A percentile compares a stretch with the other conserved stretches of the same genome.
These are phyloP conservation scores for Exophiala spinifera DNA, from an alignment of 2,329 filamentous ascomycete species.

Conservation along the genomic window DNA sequence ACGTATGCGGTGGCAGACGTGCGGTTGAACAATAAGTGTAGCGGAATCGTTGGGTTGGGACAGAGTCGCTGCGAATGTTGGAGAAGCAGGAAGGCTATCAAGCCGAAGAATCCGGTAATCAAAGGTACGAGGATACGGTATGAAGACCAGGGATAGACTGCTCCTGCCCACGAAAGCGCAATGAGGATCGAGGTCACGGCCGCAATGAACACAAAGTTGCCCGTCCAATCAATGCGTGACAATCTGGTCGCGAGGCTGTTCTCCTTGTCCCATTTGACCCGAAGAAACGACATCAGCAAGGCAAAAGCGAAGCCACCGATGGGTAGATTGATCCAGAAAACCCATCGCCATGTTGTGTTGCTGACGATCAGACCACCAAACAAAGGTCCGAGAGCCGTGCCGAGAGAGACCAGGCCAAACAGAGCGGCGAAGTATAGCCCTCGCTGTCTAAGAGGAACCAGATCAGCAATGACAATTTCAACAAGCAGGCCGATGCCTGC, in stretches of 20 bases:
- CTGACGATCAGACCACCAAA: constrained; percentile 43
- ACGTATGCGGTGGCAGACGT: constrained; percentile 40
- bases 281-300: constrained; percentile 35
- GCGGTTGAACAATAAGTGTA: constrained; percentile 36
- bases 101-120: constrained; percentile 33
- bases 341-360: constrained; percentile 22
- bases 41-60: constrained; percentile 37
- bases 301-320: constrained; percentile 24
- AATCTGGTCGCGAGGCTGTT: constrained; percentile 32
- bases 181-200: constrained; percentile 40
- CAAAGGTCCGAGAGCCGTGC: constrained; percentile 33
- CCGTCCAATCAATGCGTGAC: constrained; percentile 41
- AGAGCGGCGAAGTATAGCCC: constrained; percentile 35
- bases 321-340: constrained; percentile 48
- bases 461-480: constrained; percentile 50
- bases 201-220: constrained; percentile 39
- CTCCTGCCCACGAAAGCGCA: constrained; percentile 44
- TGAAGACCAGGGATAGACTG: constrained; percentile 38
- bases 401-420: constrained; percentile 31
- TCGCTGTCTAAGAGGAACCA: constrained; percentile 38
- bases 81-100: constrained; percentile 36
- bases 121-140: constrained; percentile 42
- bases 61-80: constrained; percentile 38
- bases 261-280: constrained; percentile 23
- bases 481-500: constrained; percentile 46